Percentiles rank a stretch among this genome's conserved stretches.
Evolutionary conservation across 371 early-diverging fungal species (phyloP).

Genomic region (Mortierella polycephala): DNA sequence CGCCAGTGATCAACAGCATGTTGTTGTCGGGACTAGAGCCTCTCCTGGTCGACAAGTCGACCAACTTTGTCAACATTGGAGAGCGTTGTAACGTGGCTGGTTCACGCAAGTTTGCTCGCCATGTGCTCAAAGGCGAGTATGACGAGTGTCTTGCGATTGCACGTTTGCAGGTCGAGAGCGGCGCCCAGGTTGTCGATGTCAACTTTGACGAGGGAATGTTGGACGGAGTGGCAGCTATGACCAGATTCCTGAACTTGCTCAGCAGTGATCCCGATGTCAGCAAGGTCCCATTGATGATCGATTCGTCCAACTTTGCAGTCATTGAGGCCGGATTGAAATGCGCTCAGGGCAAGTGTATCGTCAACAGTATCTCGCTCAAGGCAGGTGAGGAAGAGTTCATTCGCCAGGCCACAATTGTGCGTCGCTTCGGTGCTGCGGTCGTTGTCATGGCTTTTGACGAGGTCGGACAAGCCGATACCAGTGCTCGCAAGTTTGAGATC

Average conservation of each 20-base stretch:
- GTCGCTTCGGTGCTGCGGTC: conserved; percentile 94
- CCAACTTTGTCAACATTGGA: conserved; percentile 94
- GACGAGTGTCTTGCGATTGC: conserved; percentile 95
- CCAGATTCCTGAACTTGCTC: conserved; percentile 89
- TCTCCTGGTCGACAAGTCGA: conserved; percentile 75
- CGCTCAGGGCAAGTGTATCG: conserved; percentile 95
- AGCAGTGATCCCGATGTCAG: conserved; percentile 96
- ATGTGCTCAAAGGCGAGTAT: conserved; percentile 88
- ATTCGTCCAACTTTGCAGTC: conserved; percentile 97
- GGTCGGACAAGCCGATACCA: conserved; percentile 88
- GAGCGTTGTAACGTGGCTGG: conserved; percentile 97
- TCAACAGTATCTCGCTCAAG: conserved; percentile 94
- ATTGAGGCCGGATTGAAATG: conserved; percentile 94
- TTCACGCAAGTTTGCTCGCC: conserved; percentile 91
- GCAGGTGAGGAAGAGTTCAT: conserved; percentile 94
- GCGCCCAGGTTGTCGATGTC: conserved; percentile 93
- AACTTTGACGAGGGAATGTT: conserved; percentile 97
- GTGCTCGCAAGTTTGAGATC: conserved; percentile 86
- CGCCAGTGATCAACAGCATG: conserved; percentile 71
- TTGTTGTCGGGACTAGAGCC: conserved; percentile 89
- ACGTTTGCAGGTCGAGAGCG: conserved; percentile 91
- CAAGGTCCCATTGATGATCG: conserved; percentile 90
- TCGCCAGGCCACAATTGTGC: conserved; percentile 86
- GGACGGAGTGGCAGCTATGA: conserved; percentile 93
- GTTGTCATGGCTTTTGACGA: conserved; percentile 98